A percentile compares a stretch with the other conserved stretches of the same genome.
Evolutionary conservation across 495 filamentous ascomycete genomes (phyloP).

Genomic region (Talaromyces trachyspermus): DNA sequence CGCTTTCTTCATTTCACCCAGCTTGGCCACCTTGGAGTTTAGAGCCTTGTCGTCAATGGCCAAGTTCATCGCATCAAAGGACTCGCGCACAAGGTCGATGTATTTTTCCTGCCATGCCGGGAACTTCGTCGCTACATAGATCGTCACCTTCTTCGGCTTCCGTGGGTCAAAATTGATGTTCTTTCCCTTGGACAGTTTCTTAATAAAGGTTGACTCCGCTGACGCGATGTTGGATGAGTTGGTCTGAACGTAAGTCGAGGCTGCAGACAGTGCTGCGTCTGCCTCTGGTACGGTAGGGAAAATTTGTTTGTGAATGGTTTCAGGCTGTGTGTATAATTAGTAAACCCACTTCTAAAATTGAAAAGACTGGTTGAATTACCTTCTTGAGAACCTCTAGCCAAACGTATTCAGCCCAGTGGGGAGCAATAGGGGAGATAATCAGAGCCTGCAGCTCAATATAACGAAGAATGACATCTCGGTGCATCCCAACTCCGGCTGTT

Average conservation of each 20-base stretch:
- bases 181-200: constrained; percentile 83
- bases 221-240: constrained; percentile 76
- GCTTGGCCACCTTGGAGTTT: constrained; percentile 63
- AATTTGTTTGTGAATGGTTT: constrained; percentile 68
- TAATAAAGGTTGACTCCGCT: constrained; percentile 76
- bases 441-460: constrained; percentile 88
- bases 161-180: constrained; percentile 72
- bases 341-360: neutral
- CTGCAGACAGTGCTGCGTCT: constrained; percentile 58
- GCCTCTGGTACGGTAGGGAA: constrained; percentile 67
- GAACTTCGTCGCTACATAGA: constrained; percentile 70
- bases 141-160: constrained; percentile 83
- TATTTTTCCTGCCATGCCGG: constrained; percentile 90
- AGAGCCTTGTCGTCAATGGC: constrained; percentile 71
- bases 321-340: constrained; percentile 28
- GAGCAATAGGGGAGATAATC: constrained; percentile 69
- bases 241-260: constrained; percentile 68
- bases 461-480: constrained; percentile 62
- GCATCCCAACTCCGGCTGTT: constrained; percentile 72
- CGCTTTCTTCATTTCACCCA: constrained; percentile 89
- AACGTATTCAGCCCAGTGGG: constrained; percentile 92
- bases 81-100: constrained; percentile 68
- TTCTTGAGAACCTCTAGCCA: constrained; percentile 85
- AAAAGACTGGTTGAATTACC: constrained; percentile 23
- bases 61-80: constrained; percentile 49